phyloP scores from a whole-genome alignment of 1,284 basidiomycete genomes.

The Anthracocystis walkeri region DNA sequence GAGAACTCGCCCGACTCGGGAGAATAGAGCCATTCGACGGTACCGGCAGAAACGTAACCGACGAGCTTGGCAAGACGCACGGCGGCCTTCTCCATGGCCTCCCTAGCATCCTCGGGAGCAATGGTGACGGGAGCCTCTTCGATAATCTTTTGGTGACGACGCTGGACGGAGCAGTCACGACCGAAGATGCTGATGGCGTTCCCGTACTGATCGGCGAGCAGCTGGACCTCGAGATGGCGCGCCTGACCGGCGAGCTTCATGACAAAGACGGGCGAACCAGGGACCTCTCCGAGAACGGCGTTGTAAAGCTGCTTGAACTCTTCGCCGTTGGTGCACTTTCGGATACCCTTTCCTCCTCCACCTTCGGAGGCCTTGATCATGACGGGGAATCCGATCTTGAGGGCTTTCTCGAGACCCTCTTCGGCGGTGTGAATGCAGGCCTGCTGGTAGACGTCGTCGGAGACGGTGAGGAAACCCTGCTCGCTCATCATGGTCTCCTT shows the following conservation, averaged over 20 bases:
- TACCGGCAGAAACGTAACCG: slow-evolving; percentile 98
- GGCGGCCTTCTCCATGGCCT: slow-evolving; percentile 98
- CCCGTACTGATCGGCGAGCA: slow-evolving; percentile 98
- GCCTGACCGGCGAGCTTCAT: slow-evolving; percentile 99
- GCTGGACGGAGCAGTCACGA: slow-evolving; percentile 98
- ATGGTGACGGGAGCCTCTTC: slow-evolving; percentile 99
- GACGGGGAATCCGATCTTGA: slow-evolving; percentile 93
- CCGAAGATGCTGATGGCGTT: slow-evolving; percentile 99
- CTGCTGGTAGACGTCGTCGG: slow-evolving; percentile 87
- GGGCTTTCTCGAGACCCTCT: slow-evolving; percentile 85
- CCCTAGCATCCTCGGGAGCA: slow-evolving; percentile 78
- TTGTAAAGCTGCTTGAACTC: slow-evolving; percentile 93
- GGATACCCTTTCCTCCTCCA: slow-evolving; percentile 92
- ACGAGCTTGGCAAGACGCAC: slow-evolving; percentile 97
- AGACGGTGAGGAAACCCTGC: slow-evolving; percentile 91
- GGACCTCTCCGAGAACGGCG: slow-evolving; percentile 93
- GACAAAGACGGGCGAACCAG: slow-evolving; percentile 98
- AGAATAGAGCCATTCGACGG: slow-evolving; percentile 97
- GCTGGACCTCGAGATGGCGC: slow-evolving; percentile 96
- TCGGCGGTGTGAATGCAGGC: slow-evolving; percentile 93
- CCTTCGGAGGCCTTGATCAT: slow-evolving; percentile 99
- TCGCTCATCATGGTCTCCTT: slow-evolving; percentile 86
- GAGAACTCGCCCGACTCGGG: slow-evolving; percentile 92
- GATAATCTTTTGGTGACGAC: slow-evolving; percentile 99
- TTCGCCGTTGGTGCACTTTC: slow-evolving; percentile 72